A percentile compares a stretch with the other conserved stretches of the same genome.
These are phyloP conservation scores for Pleurotus sapidus DNA, from an alignment of 768 basidiomycete genomes.

Conservation along the genomic window DNA sequence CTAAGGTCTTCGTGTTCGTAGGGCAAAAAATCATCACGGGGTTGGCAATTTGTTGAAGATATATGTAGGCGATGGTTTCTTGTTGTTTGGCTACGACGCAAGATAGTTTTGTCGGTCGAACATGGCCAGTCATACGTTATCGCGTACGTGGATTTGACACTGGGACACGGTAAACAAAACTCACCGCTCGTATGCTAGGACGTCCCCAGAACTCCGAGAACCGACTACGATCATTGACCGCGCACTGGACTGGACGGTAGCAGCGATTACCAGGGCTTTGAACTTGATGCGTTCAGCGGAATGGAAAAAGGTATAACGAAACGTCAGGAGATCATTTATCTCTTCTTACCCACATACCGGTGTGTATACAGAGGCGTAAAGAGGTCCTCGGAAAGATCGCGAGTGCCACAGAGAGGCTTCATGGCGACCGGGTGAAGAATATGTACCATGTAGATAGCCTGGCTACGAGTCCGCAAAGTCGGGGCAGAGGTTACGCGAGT, in stretches of 20 bases:
- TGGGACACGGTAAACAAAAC: not conserved
- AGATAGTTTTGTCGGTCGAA: not conserved
- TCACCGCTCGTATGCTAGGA: not conserved
- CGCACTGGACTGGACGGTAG: not conserved
- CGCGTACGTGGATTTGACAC: not conserved
- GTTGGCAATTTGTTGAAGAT: too few relatives aligned
- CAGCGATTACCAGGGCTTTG: not conserved
- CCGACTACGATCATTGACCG: not conserved
- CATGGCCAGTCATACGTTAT: not conserved
- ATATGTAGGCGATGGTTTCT: too few relatives aligned
- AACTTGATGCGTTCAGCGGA: not conserved
- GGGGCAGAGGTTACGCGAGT: constrained; percentile 27
- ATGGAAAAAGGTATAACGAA: not conserved
- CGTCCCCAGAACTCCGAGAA: not conserved
- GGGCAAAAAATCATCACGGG: too few relatives aligned
- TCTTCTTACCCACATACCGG: not conserved
- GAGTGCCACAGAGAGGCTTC: constrained; percentile 15
- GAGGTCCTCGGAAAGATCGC: constrained; percentile 19
- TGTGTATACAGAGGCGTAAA: constrained; percentile 13
- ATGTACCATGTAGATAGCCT: constrained; percentile 28
- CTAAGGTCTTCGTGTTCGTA: too few relatives aligned
- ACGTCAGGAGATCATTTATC: not conserved
- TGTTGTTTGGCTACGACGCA: not conserved
- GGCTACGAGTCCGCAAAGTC: constrained; percentile 22
- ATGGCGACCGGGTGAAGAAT: constrained; percentile 21